Base-by-base conservation (phyloP, 1,284 basidiomycete genomes). In the Ceratobasidium sp. region DNA sequence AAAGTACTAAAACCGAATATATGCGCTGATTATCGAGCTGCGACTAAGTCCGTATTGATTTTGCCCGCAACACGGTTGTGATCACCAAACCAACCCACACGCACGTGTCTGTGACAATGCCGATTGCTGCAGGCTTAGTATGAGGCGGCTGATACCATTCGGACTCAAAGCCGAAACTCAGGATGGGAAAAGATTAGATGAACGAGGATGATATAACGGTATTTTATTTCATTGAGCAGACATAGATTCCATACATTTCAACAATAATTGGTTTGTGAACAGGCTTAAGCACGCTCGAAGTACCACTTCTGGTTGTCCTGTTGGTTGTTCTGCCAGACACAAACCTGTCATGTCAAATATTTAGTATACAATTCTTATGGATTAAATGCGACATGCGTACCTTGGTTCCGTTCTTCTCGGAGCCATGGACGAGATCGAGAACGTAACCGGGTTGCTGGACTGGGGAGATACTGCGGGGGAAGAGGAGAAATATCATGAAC, bases 221-320 rank as follows among this genome's bases (percentile, higher is more conserved):
- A 36, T 29, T 67, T 54, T 45, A 67, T 67, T 67, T 67, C 31
- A 51, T 29, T 33, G 31, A 24, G 22, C 17, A 41, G 36, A 41
- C 11, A 41, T 11, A 41, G 36, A 53, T 67, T 51, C 5, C 7
- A 41, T 48, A 66, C 63, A 53, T 36, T 54, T 45, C 3, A 24
- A 45, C 22, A 22, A 48, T 24, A 17, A 19, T 33, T 27, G 24
- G 22, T 17, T 41, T 14, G 36, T n/a, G 15, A 62, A 11, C 51
- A n/a, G 41, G 19, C 53, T 67, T 44, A 59, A 14, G 71, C 71
- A 47, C 71, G 71, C 71, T 73, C 71, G 36, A 73, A 73, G 36
- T 73, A 73, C 71, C 71, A 73, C 71, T 73, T 73, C 59, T 73
- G 71, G 71, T 73, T 73, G 50, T 73, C 59, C 59, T 73, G 71